Evolutionary conservation across 1,139 yeast species (phyloP), one percentile per base, ranked within the genome.

Genomic region (Torulaspora globosa): DNA sequence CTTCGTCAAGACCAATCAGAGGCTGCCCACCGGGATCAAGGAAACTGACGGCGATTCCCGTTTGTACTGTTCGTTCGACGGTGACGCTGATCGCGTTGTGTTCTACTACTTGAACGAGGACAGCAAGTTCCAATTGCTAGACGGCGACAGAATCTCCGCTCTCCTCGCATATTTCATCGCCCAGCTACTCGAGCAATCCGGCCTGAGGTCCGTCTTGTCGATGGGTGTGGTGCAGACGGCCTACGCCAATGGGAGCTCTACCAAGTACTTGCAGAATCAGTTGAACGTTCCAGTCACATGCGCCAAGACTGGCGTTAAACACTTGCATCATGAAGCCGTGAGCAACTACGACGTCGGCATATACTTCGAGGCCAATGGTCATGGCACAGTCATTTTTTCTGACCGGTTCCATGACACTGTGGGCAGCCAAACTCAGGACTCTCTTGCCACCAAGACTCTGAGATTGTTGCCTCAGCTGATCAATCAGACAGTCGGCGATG

Each of bases 301-400:
- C 66, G 87, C 97, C 0, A 84, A 96, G 36, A 92, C 98, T 2
- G 98, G 99, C 36, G 98, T 92, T 35, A 92, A 92, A 68, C 96
- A 92, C 67, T 73, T 94, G 55, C 98, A 94, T 63, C 95, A 86
- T 58, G 88, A 80, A 58, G 85, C 84, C 19, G 95, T 96, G 1
- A 80, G 78, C 51, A 75, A 80, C 45, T 92, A 79, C 62, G 97
- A 89, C 60, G 76, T 92, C 53, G 98, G 98, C 19, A 82, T 92
- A 18, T 92, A 94, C 68, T 92, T 92, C 60, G 99, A 92, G 71
- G 98, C 99, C 43, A 92, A 92, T 63, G 99, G 99, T n/a, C 99
- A 92, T 61, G 99, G 99, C 11, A 94, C 99, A 0, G 95, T 92
- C 3, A 71, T 89, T 16, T 94, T 92, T 63, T 79, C 86, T 5